Evolutionary conservation across 305 asterid species (phyloP).

Genomic region (Fraxinus floribunda): DNA sequence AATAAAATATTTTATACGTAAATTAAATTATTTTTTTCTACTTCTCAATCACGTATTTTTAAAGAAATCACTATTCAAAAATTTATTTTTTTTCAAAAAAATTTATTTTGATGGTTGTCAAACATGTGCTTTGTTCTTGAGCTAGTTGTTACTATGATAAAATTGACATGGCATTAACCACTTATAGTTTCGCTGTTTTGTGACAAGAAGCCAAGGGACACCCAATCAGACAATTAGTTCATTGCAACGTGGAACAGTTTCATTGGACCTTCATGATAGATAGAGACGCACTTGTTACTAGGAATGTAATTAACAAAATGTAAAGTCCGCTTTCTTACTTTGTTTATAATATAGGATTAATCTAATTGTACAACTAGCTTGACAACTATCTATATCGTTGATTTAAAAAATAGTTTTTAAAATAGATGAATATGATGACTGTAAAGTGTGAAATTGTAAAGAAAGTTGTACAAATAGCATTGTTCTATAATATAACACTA

Average conservation of each 20-base stretch:
- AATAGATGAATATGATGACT: too few relatives aligned
- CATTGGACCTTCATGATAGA: constrained; percentile 20
- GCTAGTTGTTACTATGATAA: constrained; percentile 27
- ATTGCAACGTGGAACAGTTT: constrained; percentile 18
- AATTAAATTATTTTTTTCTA: too few relatives aligned
- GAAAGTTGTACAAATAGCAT: too few relatives aligned
- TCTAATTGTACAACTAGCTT: too few relatives aligned
- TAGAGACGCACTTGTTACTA: neutral
- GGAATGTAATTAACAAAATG: neutral
- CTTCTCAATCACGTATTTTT: neutral
- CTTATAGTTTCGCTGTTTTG: constrained; percentile 17
- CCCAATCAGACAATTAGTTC: neutral
- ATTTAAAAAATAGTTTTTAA: too few relatives aligned
- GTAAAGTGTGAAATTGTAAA: too few relatives aligned
- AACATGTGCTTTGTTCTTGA: constrained; percentile 28
- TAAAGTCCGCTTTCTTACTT: constrained; percentile 27
- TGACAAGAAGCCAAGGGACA: neutral
- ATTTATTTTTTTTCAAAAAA: too few relatives aligned
- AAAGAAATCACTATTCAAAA: neutral
- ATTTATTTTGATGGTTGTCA: neutral
- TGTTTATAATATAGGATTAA: constrained; percentile 2
- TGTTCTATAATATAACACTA: neutral
- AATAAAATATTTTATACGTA: neutral
- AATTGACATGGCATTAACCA: constrained; percentile 1
- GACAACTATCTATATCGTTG: too few relatives aligned